A percentile compares a stretch with the other conserved stretches of the same genome.
These are phyloP conservation scores for Penicillium angulare DNA, from an alignment of 495 filamentous ascomycete genomes.

Conservation along the genomic window DNA sequence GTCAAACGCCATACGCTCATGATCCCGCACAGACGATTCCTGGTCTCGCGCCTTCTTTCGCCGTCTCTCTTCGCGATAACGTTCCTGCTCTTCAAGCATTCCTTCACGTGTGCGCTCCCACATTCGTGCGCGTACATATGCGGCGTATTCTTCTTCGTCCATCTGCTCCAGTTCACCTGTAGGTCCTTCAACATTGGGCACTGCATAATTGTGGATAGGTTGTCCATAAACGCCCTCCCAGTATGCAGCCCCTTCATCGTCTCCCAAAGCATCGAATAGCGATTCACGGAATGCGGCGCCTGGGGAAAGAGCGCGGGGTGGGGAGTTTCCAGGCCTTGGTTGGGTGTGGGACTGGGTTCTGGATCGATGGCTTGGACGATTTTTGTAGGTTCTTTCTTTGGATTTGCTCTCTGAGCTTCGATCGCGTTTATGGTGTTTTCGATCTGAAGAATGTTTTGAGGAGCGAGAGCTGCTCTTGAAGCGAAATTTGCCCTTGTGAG, in stretches of 20 bases:
- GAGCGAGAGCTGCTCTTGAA: conserved; percentile 46
- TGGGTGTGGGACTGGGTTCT: conserved; percentile 9
- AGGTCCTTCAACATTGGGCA: conserved; percentile 34
- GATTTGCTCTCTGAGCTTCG: conserved; percentile 22
- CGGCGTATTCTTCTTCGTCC: conserved; percentile 86
- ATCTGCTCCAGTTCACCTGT: conserved; percentile 75
- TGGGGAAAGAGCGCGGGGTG: conserved; percentile 40
- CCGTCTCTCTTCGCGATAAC: conserved; percentile 56
- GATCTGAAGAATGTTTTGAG: conserved; percentile 22
- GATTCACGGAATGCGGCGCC: conserved; percentile 84
- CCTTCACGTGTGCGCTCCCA: conserved; percentile 82
- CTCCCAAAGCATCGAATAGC: conserved; percentile 97
- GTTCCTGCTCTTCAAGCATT: conserved; percentile 62
- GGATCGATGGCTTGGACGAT: conserved; percentile 16
- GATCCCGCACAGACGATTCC: conserved; percentile 24
- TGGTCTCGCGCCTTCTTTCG: conserved; percentile 13
- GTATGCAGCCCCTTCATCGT: conserved; percentile 93
- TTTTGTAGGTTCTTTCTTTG: conserved; percentile 7
- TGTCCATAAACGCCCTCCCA: conserved; percentile 96
- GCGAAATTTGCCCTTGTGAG: conserved; percentile 50
- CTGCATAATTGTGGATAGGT: conserved; percentile 70
- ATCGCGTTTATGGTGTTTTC: conserved; percentile 7
- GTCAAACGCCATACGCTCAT: conserved; percentile 37
- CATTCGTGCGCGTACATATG: conserved; percentile 82
- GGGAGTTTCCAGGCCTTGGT: background rate